Evolutionary conservation across 371 early-diverging fungal genomes (phyloP), one percentile per base, ranked within the genome.

Genomic region (Basidiobolus meristosporus): DNA sequence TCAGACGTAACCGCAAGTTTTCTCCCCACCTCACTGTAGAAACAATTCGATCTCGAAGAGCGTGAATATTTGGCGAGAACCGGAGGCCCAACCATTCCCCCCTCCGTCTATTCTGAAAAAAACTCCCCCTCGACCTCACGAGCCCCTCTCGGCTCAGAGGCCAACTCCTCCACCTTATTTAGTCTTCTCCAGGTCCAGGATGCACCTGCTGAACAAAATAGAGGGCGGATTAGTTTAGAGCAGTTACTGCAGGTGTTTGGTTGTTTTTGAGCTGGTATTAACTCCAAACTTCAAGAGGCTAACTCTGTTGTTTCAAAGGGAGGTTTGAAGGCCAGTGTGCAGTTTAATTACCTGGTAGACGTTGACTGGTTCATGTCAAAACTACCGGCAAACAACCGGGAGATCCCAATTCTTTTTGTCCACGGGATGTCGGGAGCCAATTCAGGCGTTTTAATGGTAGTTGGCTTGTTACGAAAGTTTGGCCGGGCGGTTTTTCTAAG

Each of bases 281-380:
- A n/a, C n/a, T n/a, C n/a, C 7, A 15, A 2, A 11, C 10, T 20
- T 4, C 22, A 7, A 1, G 26, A 16, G 11, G 7, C 40, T 26
- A 9, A 26, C 16, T 16, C 19, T 3, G n/a, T 23, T 20, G 17
- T 18, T 21, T 35, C 3, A 20, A 39, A 56, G 57, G 40, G 38
- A 4, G 39, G 51, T 18, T 39, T 57, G 29, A 45, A 54, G 31
- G 20, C 45, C 23, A 57, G 61, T 57, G 47, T 55, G 1, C 59
- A 65, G 41, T 57, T 65, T 41, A 65, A 65, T 45, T 65, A 55
- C 37, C 53, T 59, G 57, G 41, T 65, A 18, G 61, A 65, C 1
- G 23, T 53, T 6, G 55, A 50, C 16, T 62, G 52, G 34, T 43
- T 62, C n/a, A 50, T 65, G 56, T 38, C 40, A 1, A 33, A 46